These are phyloP conservation scores for Ceratocystis alfenasii DNA, from an alignment of 2,329 filamentous ascomycete species.

Conservation along the genomic window DNA sequence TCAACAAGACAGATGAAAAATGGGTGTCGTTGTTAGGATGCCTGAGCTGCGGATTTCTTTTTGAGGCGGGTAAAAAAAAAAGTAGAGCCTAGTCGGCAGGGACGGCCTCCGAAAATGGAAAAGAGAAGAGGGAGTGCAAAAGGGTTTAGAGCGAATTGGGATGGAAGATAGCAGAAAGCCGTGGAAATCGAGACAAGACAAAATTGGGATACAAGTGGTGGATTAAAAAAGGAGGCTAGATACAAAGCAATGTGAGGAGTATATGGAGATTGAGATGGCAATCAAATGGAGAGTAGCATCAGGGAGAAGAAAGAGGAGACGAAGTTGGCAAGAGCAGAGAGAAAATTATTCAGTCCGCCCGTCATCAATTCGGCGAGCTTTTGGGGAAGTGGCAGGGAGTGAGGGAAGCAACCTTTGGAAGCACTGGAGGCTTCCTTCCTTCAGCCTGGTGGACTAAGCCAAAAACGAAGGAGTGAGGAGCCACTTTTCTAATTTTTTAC, in stretches of 20 bases:
- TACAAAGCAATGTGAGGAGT: background rate
- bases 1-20: background rate
- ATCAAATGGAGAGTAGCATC: background rate
- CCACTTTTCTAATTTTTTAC: background rate
- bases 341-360: background rate
- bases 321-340: background rate
- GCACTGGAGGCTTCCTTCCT: conserved; percentile 5
- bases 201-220: background rate
- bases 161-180: background rate
- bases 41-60: background rate
- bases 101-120: background rate
- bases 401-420: background rate
- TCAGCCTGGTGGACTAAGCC: background rate
- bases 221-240: background rate
- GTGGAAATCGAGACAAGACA: background rate
- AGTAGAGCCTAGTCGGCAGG: background rate
- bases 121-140: background rate
- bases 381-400: conserved; percentile 5
- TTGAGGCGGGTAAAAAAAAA: background rate
- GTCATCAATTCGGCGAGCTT: background rate
- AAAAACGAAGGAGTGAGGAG: background rate
- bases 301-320: background rate
- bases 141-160: background rate
- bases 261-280: background rate
- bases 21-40: background rate